Percentiles rank a stretch among this genome's conserved stretches.
These are phyloP conservation scores for Erodium trifolium DNA, from an alignment of 441 rosid genomes.

Conservation along the genomic window DNA sequence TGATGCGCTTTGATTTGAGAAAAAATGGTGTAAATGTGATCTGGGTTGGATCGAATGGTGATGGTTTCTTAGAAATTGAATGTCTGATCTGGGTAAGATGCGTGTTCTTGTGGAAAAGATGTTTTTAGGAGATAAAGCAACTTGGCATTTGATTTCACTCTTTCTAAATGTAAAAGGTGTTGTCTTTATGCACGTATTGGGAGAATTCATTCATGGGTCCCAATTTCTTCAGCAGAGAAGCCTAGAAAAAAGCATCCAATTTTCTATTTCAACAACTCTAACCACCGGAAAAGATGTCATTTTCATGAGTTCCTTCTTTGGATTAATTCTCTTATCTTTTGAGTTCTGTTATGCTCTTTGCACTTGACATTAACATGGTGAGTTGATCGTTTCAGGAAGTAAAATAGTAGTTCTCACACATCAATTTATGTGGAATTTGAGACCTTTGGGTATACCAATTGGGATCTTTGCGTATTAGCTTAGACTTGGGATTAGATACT, in stretches of 20 bases:
- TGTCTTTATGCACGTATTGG: not conserved
- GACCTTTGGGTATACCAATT: not conserved
- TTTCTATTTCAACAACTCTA: not conserved
- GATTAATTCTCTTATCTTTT: not conserved
- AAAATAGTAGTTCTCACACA: too few relatives aligned
- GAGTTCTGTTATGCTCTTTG: not conserved
- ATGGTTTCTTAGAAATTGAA: not conserved
- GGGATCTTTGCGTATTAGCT: not conserved
- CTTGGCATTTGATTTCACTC: not conserved
- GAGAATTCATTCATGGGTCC: not conserved
- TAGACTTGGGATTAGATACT: not conserved
- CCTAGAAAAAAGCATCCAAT: not conserved
- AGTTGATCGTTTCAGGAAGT: not conserved
- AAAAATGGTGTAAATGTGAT: not conserved
- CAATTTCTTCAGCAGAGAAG: not conserved
- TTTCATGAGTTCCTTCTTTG: not conserved
- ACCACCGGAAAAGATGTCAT: not conserved
- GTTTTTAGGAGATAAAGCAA: not conserved
- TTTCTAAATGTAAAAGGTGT: not conserved
- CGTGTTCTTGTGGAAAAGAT: not conserved
- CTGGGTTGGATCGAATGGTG: not conserved
- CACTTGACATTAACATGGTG: not conserved
- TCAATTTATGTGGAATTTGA: not conserved
- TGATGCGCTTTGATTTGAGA: not conserved
- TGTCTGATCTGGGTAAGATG: not conserved